Percentiles rank a stretch among this genome's conserved stretches.
phyloP scores from a whole-genome alignment of 805 yeast species.

The Hagleromyces aurorensis region DNA sequence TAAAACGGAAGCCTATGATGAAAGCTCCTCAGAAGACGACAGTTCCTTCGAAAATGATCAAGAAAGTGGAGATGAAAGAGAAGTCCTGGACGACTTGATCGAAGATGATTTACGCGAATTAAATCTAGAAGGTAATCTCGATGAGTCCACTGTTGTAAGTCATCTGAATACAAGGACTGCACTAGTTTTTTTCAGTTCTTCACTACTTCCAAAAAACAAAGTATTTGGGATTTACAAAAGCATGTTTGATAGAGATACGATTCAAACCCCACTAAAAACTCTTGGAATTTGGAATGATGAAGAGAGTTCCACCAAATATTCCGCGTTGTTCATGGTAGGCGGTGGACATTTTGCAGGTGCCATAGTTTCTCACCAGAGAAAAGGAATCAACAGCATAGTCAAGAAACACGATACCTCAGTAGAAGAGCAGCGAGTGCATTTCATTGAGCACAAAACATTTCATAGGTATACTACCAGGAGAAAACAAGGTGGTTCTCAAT shows the following conservation, averaged over 20 bases:
- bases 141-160: slow-evolving; percentile 35
- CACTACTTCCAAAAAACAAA: slow-evolving; percentile 35
- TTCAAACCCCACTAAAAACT: slow-evolving; percentile 42
- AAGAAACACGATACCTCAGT: slow-evolving; percentile 40
- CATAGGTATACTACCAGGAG: slow-evolving; percentile 94
- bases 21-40: slow-evolving; percentile 15
- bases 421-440: slow-evolving; percentile 54
- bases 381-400: slow-evolving; percentile 47
- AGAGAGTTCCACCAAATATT: slow-evolving; percentile 32
- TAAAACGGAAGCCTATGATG: slow-evolving; percentile 47
- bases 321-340: slow-evolving; percentile 88
- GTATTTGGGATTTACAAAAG: slow-evolving; percentile 65
- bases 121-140: slow-evolving; percentile 14
- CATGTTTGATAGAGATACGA: slow-evolving; percentile 39
- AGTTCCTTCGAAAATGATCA: too few species aligned
- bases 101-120: slow-evolving; percentile 18
- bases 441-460: slow-evolving; percentile 73
- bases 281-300: slow-evolving; percentile 35
- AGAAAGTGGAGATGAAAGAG: slow-evolving; percentile 31
- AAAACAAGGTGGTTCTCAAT: slow-evolving; percentile 96
- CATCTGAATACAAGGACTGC: slow-evolving; percentile 68
- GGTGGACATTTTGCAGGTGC: slow-evolving; percentile 99
- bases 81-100: slow-evolving; percentile 26
- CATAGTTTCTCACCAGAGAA: slow-evolving; percentile 64
- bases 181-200: slow-evolving; percentile 48